Evolutionary conservation across 2,329 filamentous ascomycete genomes (phyloP).

Genomic region (Alternaria gaisen): DNA sequence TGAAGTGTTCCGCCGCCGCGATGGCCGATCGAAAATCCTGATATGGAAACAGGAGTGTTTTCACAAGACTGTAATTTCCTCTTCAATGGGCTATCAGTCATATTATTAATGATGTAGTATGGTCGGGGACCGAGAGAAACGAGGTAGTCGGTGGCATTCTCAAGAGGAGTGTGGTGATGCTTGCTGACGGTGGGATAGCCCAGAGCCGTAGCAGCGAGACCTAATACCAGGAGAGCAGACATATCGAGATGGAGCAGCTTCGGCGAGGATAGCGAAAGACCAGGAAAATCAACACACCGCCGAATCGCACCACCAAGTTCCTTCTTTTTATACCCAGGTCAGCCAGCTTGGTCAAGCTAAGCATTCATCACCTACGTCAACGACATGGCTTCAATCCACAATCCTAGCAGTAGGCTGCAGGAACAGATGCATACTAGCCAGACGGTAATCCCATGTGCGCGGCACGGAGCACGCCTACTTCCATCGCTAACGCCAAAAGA

Average conservation of each 20-base stretch:
- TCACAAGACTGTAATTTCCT: constrained; percentile 66
- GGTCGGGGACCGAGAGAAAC: constrained; percentile 71
- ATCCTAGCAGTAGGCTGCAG: constrained; percentile 3
- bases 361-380: background rate
- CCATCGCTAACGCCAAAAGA: background rate
- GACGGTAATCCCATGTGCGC: constrained; percentile 10
- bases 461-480: background rate
- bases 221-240: constrained; percentile 7
- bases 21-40: constrained; percentile 68
- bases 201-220: constrained; percentile 18
- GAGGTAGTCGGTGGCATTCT: constrained; percentile 17
- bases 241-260: background rate
- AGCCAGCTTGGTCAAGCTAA: background rate
- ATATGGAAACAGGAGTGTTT: constrained; percentile 62
- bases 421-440: constrained; percentile 7
- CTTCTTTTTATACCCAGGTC: constrained; percentile 5
- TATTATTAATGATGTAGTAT: constrained; percentile 70
- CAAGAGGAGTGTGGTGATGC: constrained; percentile 14
- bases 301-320: background rate
- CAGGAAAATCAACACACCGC: background rate
- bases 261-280: background rate
- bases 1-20: constrained; percentile 65
- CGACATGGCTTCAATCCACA: too few species aligned
- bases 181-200: constrained; percentile 21
- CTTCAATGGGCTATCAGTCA: constrained; percentile 69